These are phyloP conservation scores for Chlamydomonas asymmetrica DNA, from an alignment of 139 green algal genomes.

Conservation along the genomic window DNA sequence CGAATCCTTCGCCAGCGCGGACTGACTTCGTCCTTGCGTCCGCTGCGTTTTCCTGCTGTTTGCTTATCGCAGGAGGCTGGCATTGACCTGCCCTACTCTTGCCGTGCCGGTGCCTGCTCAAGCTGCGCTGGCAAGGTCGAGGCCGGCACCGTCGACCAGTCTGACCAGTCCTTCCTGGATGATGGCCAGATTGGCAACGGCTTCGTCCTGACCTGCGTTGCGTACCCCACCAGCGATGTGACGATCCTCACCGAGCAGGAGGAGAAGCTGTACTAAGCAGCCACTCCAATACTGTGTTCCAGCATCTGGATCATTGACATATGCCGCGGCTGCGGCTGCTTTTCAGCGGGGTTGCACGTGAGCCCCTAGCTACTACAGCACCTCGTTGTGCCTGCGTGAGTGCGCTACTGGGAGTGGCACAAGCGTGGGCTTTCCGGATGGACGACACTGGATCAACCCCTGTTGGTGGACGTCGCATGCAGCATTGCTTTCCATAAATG, in stretches of 20 bases:
- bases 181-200: constrained; percentile 82
- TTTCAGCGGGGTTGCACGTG: too few relatives aligned
- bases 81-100: constrained; percentile 90
- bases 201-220: constrained; percentile 92
- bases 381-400: too few relatives aligned
- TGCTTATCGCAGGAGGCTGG: constrained; percentile 51
- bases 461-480: too few relatives aligned
- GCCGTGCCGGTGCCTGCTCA: constrained; percentile 76
- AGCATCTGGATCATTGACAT: too few relatives aligned
- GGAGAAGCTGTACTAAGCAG: constrained; percentile 52
- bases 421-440: too few relatives aligned
- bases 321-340: too few relatives aligned
- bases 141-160: constrained; percentile 74
- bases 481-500: too few relatives aligned
- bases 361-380: too few relatives aligned
- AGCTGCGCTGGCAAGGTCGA: constrained; percentile 65
- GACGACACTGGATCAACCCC: too few relatives aligned
- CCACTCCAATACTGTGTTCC: too few relatives aligned
- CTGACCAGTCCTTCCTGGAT: constrained; percentile 90
- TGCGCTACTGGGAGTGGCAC: too few relatives aligned
- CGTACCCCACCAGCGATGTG: constrained; percentile 85
- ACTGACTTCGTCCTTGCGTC: not conserved
- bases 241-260: constrained; percentile 69
- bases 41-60: not conserved
- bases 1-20: not conserved